phyloP scores from a whole-genome alignment of 1,284 basidiomycete species.

The Pterula multifida region DNA sequence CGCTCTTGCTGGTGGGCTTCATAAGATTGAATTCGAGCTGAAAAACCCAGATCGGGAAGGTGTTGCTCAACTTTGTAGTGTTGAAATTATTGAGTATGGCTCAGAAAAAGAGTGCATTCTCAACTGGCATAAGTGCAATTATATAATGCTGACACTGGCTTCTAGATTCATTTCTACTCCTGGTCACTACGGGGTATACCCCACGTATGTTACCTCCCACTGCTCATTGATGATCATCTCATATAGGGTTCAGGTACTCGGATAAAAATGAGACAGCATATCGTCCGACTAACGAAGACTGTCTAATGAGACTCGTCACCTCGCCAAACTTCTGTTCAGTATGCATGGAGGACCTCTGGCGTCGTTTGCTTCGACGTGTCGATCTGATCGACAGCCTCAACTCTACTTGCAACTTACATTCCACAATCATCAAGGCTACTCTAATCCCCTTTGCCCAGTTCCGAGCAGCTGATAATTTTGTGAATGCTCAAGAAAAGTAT shows the following conservation, averaged over 20 bases:
- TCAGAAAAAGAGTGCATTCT: conserved; percentile 41
- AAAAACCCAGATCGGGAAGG: conserved; percentile 37
- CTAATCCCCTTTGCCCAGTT: conserved; percentile 53
- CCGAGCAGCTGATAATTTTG: conserved; percentile 19
- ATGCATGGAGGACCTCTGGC: conserved; percentile 66
- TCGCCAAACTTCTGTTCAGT: conserved; percentile 65
- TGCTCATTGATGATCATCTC: too few species aligned
- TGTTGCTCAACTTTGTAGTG: conserved; percentile 61
- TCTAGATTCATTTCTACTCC: conserved; percentile 48
- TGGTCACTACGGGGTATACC: conserved; percentile 62
- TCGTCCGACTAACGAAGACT: conserved; percentile 73
- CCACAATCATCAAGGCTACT: conserved; percentile 24
- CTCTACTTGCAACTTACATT: conserved; percentile 21
- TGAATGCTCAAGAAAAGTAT: conserved; percentile 35
- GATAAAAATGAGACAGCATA: conserved; percentile 50
- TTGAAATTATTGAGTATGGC: conserved; percentile 72
- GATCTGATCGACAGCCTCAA: conserved; percentile 45
- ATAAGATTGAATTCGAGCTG: conserved; percentile 47
- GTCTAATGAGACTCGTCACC: conserved; percentile 71
- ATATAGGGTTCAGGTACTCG: conserved; percentile 35
- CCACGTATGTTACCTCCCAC: conserved; percentile 39
- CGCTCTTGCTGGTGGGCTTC: conserved; percentile 33
- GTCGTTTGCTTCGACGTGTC: conserved; percentile 44
- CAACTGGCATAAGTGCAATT: neutral
- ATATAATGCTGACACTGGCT: neutral